Evolutionary conservation across 192 early-diverging fungal species (phyloP), one percentile per base, ranked within the genome.

Genomic region (Coemansia sp.): DNA sequence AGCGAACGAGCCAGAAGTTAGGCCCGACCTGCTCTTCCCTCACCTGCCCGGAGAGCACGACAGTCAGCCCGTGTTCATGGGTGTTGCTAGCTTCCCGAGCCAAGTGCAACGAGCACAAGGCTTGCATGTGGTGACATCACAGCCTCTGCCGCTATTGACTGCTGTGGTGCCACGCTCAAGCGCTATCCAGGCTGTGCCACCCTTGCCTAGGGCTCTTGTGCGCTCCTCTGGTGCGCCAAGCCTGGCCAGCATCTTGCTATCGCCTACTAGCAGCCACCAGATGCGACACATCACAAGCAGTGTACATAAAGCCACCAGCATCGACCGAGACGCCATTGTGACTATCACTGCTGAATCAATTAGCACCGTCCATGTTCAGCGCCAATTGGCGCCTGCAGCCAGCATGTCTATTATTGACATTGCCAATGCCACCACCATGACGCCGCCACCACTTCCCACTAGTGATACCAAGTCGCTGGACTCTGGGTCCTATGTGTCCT

Each of bases 301-400:
- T 14, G 14, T n/a, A 16, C 6, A 26, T 0, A 51, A 51, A 16
- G 14, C 24, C 43, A 18, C 13, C 9, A 48, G 2, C 45, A 20
- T 16, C 16, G 51, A 31, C 14, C 26, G 33, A 6, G 51, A 55
- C 7, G 51, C 13, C 26, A 2, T 31, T 18, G 69, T 73, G 24
- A 72, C 74, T 18, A 14, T 67, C 20, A 71, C 69, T 14, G 11
- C 31, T 5, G 48, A 59, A 1, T 39, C 45, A 2, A 62, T 62
- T 20, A 70, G 60, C 45, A 76, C 64, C 16, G 37, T 76, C 1
- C 73, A 70, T n/a, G 16, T 66, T n/a, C 26, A 18, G 51, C 57
- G 51, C 6, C 20, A 58, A 24, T 31, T 31, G 18, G 14, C 33
- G 9, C 35, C 42, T 1, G 14, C 51, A 20, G 23, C 24, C 11